Conservation (phyloP, 2,329 filamentous ascomycete genomes). For the Microcera coccophila region DNA sequence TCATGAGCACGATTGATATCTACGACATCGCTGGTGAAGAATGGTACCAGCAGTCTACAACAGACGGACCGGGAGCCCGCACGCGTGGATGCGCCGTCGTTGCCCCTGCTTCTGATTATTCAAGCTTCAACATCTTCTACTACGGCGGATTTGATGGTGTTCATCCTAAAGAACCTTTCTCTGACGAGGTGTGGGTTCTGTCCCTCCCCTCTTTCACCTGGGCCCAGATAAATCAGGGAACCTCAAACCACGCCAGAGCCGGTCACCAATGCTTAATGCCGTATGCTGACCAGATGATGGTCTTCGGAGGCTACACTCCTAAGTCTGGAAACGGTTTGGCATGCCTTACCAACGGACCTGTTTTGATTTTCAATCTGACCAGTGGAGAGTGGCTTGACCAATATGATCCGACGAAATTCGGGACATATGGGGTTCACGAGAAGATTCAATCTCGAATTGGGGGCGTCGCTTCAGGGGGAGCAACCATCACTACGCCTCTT, state of each 20-base stretch:
- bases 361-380: constrained; percentile 70
- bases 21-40: constrained; percentile 67
- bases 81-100: constrained; percentile 71
- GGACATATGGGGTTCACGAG: constrained; percentile 66
- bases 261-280: constrained; percentile 72
- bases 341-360: constrained; percentile 50
- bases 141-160: constrained; percentile 70
- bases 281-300: constrained; percentile 77
- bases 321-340: constrained; percentile 18
- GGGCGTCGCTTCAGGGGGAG: constrained; percentile 61
- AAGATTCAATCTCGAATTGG: constrained; percentile 63
- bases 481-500: constrained; percentile 63
- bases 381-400: constrained; percentile 63
- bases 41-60: constrained; percentile 68
- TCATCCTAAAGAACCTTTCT: constrained; percentile 35
- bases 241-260: constrained; percentile 53
- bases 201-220: constrained; percentile 78
- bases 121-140: constrained; percentile 79
- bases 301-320: constrained; percentile 63
- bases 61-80: constrained; percentile 54
- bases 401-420: constrained; percentile 62
- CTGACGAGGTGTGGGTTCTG: constrained; percentile 74
- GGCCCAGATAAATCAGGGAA: constrained; percentile 54
- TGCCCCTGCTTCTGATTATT: constrained; percentile 64
- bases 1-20: constrained; percentile 69